phyloP scores from a whole-genome alignment of 176 grass and related monocot genomes.

The Ampelocalamus luodianensis region DNA sequence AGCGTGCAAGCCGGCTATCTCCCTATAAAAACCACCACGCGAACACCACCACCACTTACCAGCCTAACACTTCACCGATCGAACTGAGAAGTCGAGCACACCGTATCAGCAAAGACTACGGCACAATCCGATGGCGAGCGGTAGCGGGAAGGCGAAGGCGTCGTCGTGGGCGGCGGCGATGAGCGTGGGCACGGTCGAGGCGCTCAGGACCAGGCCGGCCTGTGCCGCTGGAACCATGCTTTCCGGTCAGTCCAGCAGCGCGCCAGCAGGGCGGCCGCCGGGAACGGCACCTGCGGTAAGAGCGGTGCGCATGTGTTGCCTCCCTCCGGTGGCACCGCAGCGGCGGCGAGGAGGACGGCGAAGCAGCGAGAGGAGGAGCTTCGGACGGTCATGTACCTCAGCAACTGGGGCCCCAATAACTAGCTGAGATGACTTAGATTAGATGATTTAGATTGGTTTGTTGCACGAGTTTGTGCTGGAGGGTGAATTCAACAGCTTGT shows the following conservation, averaged over 20 bases:
- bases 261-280: not conserved
- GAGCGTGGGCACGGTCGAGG: constrained; percentile 48
- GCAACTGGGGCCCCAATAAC: constrained; percentile 74
- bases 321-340: not conserved
- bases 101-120: not conserved
- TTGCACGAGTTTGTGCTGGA: not conserved
- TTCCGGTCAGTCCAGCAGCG: constrained; percentile 47
- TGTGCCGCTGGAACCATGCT: constrained; percentile 65
- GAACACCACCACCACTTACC: not conserved
- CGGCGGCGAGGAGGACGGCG: constrained; percentile 43
- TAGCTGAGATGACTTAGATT: not conserved
- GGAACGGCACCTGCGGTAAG: not conserved
- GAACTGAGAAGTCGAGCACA: not conserved
- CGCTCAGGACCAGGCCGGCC: constrained; percentile 58
- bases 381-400: constrained; percentile 59
- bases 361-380: constrained; percentile 65
- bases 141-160: constrained; percentile 24
- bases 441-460: not conserved
- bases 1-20: too few relatives aligned
- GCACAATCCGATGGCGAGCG: constrained; percentile 33
- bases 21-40: constrained; percentile 31
- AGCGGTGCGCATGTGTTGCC: not conserved
- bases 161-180: constrained; percentile 53
- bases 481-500: not conserved
- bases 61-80: not conserved